A percentile compares a stretch with the other conserved stretches of the same genome.
phyloP scores from a whole-genome alignment of 768 basidiomycete genomes.

The Lepiota venenata region DNA sequence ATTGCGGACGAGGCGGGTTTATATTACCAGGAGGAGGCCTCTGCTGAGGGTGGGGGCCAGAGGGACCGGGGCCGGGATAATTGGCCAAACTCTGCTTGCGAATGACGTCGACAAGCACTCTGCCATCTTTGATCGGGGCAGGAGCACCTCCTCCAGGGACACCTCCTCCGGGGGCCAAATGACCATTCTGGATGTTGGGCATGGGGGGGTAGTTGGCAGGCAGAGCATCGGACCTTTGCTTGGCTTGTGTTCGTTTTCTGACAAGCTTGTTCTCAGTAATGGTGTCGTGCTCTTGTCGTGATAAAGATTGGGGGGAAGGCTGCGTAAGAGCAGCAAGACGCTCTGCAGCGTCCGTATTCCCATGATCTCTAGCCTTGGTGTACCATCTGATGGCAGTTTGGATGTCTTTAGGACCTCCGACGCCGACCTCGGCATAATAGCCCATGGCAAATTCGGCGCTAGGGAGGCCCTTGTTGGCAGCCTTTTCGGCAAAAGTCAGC shows the following conservation, averaged over 20 bases:
- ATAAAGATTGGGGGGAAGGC: constrained; percentile 60
- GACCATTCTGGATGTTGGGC: constrained; percentile 4
- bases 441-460: constrained; percentile 95
- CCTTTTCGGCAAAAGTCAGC: constrained; percentile 87
- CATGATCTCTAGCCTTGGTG: constrained; percentile 66
- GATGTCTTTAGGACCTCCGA: constrained; percentile 67
- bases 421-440: constrained; percentile 91
- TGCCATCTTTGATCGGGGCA: constrained; percentile 28
- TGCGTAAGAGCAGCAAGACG: constrained; percentile 68
- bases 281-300: constrained; percentile 75
- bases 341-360: constrained; percentile 76
- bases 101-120: constrained; percentile 50
- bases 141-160: neutral
- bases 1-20: neutral
- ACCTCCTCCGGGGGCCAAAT: neutral
- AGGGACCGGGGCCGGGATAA: neutral
- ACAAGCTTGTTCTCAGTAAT: constrained; percentile 81
- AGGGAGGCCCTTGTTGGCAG: constrained; percentile 67
- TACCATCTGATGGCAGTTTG: constrained; percentile 79
- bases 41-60: neutral
- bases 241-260: constrained; percentile 73
- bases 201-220: constrained; percentile 8
- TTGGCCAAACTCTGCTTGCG: constrained; percentile 32
- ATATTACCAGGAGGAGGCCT: neutral
- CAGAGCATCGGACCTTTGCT: constrained; percentile 38